phyloP scores from a whole-genome alignment of 2,329 filamentous ascomycete genomes.

The Fusarium goolgardi region DNA sequence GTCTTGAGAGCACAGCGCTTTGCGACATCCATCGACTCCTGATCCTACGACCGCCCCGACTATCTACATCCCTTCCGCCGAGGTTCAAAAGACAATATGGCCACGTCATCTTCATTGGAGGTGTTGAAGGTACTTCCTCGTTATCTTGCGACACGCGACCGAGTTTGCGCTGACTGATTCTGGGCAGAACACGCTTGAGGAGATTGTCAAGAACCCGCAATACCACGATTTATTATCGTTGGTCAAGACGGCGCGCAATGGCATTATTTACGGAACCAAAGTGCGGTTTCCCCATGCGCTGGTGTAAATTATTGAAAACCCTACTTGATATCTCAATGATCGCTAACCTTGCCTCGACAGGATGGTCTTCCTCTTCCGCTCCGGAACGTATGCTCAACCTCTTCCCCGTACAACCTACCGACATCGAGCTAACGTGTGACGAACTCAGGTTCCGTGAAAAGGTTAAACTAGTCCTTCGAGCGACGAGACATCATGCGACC shows the following conservation, averaged over 20 bases:
- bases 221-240: constrained; percentile 88
- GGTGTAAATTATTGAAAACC: constrained; percentile 63
- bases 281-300: constrained; percentile 98
- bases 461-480: constrained; percentile 78
- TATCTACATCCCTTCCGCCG: constrained; percentile 31
- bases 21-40: constrained; percentile 12
- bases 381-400: constrained; percentile 74
- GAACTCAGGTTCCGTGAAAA: constrained; percentile 75
- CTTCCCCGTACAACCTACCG: constrained; percentile 1
- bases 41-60: constrained; percentile 22
- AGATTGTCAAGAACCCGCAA: constrained; percentile 81
- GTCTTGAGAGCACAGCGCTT: constrained; percentile 17
- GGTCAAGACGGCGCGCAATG: constrained; percentile 94
- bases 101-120: constrained; percentile 46
- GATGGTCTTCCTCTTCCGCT: constrained; percentile 97
- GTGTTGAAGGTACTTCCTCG: constrained; percentile 45
- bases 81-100: constrained; percentile 44
- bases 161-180: constrained; percentile 23
- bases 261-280: constrained; percentile 95
- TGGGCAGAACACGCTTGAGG: constrained; percentile 74
- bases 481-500: constrained; percentile 88
- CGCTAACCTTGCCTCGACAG: constrained; percentile 56
- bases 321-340: neutral
- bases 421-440: constrained; percentile 32
- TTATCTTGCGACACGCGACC: neutral